phyloP scores from a whole-genome alignment of 129 eudicot species.

The Saposhnikovia divaricata region DNA sequence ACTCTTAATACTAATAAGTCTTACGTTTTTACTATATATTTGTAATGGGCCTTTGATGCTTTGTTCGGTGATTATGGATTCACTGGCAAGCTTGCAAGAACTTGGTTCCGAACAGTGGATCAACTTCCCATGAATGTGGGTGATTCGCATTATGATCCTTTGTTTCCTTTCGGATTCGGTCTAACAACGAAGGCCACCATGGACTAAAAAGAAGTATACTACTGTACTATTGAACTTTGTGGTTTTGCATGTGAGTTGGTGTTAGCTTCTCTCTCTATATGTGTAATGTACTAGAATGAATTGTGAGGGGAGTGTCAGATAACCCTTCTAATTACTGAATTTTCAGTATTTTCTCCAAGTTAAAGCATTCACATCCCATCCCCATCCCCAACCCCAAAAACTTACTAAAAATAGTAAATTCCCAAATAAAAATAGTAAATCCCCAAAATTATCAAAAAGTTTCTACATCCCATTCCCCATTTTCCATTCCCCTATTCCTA shows the following conservation, averaged over 20 bases:
- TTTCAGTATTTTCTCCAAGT: constrained; percentile 1
- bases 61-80: constrained; percentile 46
- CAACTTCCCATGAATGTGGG: constrained; percentile 53
- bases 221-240: background rate
- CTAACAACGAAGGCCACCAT: constrained; percentile 11
- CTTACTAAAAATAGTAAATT: too few species aligned
- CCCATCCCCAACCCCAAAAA: too few species aligned
- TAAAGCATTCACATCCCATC: too few species aligned
- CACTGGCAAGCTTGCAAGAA: constrained; percentile 35
- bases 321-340: constrained; percentile 7
- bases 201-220: background rate
- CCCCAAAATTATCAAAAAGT: too few species aligned
- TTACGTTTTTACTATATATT: background rate
- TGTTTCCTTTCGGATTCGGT: constrained; percentile 31
- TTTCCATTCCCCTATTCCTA: too few species aligned
- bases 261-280: background rate
- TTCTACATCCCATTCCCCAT: too few species aligned
- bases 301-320: background rate
- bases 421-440: too few species aligned
- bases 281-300: background rate
- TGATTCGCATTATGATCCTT: constrained; percentile 28
- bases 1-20: background rate
- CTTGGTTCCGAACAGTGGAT: constrained; percentile 44
- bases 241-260: background rate
- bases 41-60: constrained; percentile 28